Evolutionary conservation across 495 filamentous ascomycete genomes (phyloP), one percentile per base, ranked within the genome.

Genomic region (Hypoxylon fuscum): DNA sequence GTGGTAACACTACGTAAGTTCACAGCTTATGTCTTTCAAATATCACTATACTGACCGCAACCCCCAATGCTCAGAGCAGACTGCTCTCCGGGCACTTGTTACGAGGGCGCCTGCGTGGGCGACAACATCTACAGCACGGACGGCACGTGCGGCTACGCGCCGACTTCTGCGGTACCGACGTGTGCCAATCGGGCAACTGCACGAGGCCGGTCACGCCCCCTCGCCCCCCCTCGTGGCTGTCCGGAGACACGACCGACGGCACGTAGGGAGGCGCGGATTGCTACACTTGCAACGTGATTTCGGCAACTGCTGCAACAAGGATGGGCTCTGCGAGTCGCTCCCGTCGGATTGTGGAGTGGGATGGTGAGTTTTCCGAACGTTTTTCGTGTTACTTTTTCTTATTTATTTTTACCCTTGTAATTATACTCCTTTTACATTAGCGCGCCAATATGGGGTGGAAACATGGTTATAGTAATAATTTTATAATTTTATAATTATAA

Each of bases 51-150:
- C 8, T 27, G 8, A 27, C 25, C 3, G 25, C 25, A 27, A 27
- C 8, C 25, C 25, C 25, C 25, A 18, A 18, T 29, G 10, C 17
- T 7, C 18, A 69, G 66, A 32, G 71, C 29, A 8, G 72, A 75
- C 60, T 75, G 69, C 46, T 47, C 59, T n/a, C 31, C 46, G 4
- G 69, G 72, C n/a, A 75, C 56, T 14, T 75, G 69, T 49, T 73
- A 68, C 29, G 64, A 73, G 31, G 71, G 71, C 14, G 44, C 22
- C 15, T 75, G 69, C 44, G 5, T 0, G 5, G 69, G 72, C 17
- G 58, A 66, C 20, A n/a, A 31, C 3, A 25, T 69, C 20, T 73
- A 52, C 23, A 50, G 18, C 38, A 69, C 59, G 25, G 66, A 72
- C 43, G 69, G 70, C 11, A 69, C 34, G 0, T 75, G 70, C 29